Conservation (phyloP, 2,329 filamentous ascomycete species). For the Neophaeococcomyces mojaviensis region DNA sequence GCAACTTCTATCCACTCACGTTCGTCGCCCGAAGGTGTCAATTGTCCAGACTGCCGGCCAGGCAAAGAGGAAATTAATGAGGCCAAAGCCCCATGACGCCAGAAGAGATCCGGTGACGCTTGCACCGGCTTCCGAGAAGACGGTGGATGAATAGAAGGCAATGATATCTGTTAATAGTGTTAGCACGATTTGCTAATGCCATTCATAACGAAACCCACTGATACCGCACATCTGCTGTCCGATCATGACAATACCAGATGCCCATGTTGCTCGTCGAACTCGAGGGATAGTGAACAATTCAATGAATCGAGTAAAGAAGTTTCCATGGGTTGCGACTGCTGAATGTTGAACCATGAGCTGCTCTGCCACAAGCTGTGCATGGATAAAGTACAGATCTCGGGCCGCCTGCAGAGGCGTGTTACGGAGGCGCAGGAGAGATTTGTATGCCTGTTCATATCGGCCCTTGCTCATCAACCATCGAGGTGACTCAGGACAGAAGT, state of each 20-base stretch:
- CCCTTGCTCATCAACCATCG: conserved; percentile 46
- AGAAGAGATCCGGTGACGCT: conserved; percentile 45
- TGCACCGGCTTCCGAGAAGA: conserved; percentile 52
- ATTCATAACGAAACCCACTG: not conserved
- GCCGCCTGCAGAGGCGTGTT: conserved; percentile 47
- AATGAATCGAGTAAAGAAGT: conserved; percentile 45
- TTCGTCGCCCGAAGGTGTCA: conserved; percentile 56
- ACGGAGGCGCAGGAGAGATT: conserved; percentile 42
- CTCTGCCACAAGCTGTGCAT: conserved; percentile 50
- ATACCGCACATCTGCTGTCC: conserved; percentile 37
- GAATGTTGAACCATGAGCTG: conserved; percentile 43
- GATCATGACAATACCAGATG: conserved; percentile 58
- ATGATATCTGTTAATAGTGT: conserved; percentile 43
- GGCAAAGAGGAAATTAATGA: conserved; percentile 14
- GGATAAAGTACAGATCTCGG: conserved; percentile 50
- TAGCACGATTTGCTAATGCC: not conserved
- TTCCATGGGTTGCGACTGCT: conserved; percentile 18
- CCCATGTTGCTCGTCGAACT: conserved; percentile 53
- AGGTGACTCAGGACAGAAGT: conserved; percentile 53
- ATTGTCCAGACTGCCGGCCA: conserved; percentile 43
- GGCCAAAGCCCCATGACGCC: conserved; percentile 13
- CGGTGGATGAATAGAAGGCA: conserved; percentile 57
- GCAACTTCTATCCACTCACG: conserved; percentile 30
- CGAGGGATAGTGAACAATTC: conserved; percentile 56
- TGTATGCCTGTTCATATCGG: conserved; percentile 40